Base-by-base conservation (phyloP, 495 filamentous ascomycete genomes). In the Penicillium simplicissimum region DNA sequence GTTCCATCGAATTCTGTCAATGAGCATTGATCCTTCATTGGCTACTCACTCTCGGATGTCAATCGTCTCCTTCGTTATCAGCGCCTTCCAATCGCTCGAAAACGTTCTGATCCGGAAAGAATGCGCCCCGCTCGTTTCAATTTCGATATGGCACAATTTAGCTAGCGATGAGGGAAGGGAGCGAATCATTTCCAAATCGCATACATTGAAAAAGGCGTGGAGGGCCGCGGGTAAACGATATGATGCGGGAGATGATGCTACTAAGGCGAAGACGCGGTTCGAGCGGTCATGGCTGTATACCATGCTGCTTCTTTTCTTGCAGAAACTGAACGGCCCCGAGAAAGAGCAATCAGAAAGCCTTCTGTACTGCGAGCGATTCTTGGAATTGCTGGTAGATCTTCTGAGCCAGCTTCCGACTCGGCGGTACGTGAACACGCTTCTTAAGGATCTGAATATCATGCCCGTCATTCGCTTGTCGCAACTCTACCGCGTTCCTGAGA, bases 201-300 rank as follows among this genome's bases (percentile, higher is more conserved):
- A 84, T 7, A 86, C 88, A 47, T 76, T 93, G 56, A 89, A 84
- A 69, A 98, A 97, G 72, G 89, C 91, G 36, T 99, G 95, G 95
- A 88, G 92, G 67, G 92, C 93, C 17, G 83, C 91, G 15, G 81
- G 77, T 4, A 98, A 96, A 76, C 83, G 92, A 58, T 98, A 89
- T 66, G 94, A 98, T 55, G 85, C 89, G 9, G 91, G 89, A 52
- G 93, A 98, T 67, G 92, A 96, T 60, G 75, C 79, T 14, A 81
- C 82, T 3, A 90, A 96, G 68, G 87, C 88, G 37, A 88, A 89
- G 65, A 79, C 97, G 61, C 87, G 90, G 42, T 98, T 97, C 65
- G 95, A 99, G 75, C 86, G 96, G 52, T 88, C 90, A 49, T 99
- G 95, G 95, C 82, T 99, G 17, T 97, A 90, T 68, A 88, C 90